Base-by-base conservation (phyloP, 805 yeast species). In the Lipomyces starkeyi region DNA sequence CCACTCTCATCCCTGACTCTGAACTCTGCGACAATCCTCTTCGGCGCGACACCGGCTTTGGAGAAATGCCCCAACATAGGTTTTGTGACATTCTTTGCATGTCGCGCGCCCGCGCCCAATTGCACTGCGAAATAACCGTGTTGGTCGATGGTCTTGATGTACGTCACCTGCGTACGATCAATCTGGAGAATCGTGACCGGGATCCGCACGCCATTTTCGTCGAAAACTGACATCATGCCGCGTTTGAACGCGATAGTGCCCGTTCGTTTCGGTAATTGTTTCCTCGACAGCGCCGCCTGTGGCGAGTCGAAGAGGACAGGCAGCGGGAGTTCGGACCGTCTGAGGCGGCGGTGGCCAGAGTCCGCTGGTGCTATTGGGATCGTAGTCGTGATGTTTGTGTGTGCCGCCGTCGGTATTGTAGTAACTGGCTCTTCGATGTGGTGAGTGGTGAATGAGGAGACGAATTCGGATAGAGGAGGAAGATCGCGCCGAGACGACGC, bases 151-250 rank as follows among this genome's bases (percentile, higher is more conserved):
- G 94, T 89, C 77, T 90, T 91, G 74, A 86, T 87, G 76, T 85
- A 84, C 20, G 89, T 80, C 20, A 95, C 98, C 81, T 95, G 98
- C 71, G 91, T 91, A 65, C 93, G 87, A 77, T 93, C 90, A 68
- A 95, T 85, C 77, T 93, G 96, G 54, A 95, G 81, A 8, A 95
- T 90, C 3, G 99, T 95, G 60, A 96, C 95, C 1, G 97, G 93
- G 64, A 84, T 78, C 70, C 87, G 87, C 63, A 82, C 83, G 34
- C 97, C 98, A 49, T 80, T 79, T 35, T 85, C 84, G 70, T 88
- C 88, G 76, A 85, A 94, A 85, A 87, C 91, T 17, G 95, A 87
- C 61, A 93, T 87, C 97, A 94, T 94, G 20, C 98, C 98, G 67
- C 89, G 83, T 77, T 95, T 95, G 71, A 87, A 81, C 0, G 96